A percentile compares a stretch with the other conserved stretches of the same genome.
Evolutionary conservation across 768 basidiomycete genomes (phyloP).

Genomic region (Brasilioporus rufonigricans): DNA sequence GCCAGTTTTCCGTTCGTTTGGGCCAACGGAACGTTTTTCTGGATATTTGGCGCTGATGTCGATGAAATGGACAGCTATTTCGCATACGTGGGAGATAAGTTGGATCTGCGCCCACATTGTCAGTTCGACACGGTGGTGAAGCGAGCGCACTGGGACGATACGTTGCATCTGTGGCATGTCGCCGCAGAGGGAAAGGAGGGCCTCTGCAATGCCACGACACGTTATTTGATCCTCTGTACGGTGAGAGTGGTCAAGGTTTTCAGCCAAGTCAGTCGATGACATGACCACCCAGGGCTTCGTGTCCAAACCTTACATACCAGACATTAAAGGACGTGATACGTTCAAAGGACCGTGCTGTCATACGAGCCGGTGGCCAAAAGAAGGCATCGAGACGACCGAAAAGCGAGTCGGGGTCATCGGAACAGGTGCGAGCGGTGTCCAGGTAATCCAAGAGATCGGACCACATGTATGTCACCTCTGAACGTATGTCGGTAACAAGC

Average conservation of each 20-base stretch:
- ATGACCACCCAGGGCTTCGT: neutral
- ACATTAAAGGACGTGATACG: constrained; percentile 11
- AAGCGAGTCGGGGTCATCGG: constrained; percentile 15
- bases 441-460: constrained; percentile 13
- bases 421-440: constrained; percentile 14
- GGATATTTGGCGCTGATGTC: no score
- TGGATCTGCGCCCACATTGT: constrained; percentile 11
- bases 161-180: constrained; percentile 11
- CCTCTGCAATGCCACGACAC: neutral
- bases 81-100: constrained; percentile 4
- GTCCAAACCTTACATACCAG: constrained; percentile 9
- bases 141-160: constrained; percentile 14
- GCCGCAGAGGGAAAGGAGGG: constrained; percentile 5
- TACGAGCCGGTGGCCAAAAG: constrained; percentile 12
- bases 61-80: no score
- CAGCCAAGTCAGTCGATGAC: neutral
- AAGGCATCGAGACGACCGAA: constrained; percentile 4
- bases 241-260: neutral
- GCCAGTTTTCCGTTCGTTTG: no score
- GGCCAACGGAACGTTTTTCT: no score
- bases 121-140: constrained; percentile 13
- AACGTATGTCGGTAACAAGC: neutral
- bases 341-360: constrained; percentile 11
- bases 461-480: constrained; percentile 2
- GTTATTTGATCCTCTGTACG: constrained; percentile 8